Conservation (phyloP, 805 yeast species). For the Ogataea parapolymorpha region DNA sequence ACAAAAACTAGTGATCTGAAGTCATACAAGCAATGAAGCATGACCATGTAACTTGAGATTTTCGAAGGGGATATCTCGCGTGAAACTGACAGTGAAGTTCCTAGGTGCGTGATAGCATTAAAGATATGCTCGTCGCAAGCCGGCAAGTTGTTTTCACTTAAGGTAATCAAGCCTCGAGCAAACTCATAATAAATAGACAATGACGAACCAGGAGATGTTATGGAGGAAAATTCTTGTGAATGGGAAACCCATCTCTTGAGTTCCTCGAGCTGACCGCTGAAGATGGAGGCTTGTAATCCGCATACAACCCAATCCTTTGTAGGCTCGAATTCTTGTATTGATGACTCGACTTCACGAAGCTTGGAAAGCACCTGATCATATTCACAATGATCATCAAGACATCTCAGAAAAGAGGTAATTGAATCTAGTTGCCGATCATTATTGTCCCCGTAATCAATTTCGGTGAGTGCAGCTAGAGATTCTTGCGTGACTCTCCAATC, state of each 20-base stretch:
- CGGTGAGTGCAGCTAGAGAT: conserved; percentile 68
- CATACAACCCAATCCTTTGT: conserved; percentile 59
- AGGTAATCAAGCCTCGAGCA: conserved; percentile 58
- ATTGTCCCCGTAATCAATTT: conserved; percentile 25
- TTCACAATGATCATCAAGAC: conserved; percentile 72
- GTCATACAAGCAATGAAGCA: conserved; percentile 62
- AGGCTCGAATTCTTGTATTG: conserved; percentile 23
- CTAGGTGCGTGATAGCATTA: conserved; percentile 55
- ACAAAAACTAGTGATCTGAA: conserved; percentile 38
- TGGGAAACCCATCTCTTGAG: conserved; percentile 57
- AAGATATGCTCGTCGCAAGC: conserved; percentile 41
- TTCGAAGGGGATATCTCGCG: conserved; percentile 50
- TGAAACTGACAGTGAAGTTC: conserved; percentile 51
- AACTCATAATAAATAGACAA: conserved; percentile 57
- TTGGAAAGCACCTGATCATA: conserved; percentile 62
- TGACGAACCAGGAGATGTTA: conserved; percentile 46
- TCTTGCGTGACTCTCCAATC: conserved; percentile 87
- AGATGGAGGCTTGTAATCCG: conserved; percentile 74
- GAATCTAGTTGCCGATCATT: conserved; percentile 33
- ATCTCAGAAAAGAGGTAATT: conserved; percentile 57
- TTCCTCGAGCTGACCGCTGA: conserved; percentile 51
- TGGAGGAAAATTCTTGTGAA: conserved; percentile 38
- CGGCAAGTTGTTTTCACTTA: conserved; percentile 33
- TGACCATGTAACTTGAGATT: conserved; percentile 44
- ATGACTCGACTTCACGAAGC: conserved; percentile 36